phyloP scores from a whole-genome alignment of 345 rosid species.

The Geranium brycei region DNA sequence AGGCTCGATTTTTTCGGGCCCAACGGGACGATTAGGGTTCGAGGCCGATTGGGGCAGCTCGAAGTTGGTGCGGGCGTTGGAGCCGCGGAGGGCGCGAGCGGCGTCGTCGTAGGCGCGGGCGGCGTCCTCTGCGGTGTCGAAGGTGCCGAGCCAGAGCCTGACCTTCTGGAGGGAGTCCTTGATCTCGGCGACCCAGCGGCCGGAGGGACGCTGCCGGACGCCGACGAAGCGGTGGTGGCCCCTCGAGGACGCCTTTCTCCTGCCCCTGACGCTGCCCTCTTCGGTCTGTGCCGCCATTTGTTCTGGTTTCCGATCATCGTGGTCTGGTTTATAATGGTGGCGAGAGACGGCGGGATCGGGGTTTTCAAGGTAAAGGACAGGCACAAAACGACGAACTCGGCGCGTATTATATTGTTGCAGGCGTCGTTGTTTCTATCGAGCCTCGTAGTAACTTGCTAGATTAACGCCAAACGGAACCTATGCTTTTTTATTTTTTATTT shows the following conservation, averaged over 20 bases:
- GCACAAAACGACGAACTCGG: not conserved
- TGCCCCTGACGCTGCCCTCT: constrained; percentile 7
- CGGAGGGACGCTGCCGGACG: constrained; percentile 44
- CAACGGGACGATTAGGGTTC: constrained; percentile 1
- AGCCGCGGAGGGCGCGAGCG: constrained; percentile 37
- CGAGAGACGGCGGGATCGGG: not conserved
- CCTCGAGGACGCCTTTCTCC: constrained; percentile 26
- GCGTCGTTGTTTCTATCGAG: not conserved
- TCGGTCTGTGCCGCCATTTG: constrained; percentile 13
- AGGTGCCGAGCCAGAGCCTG: constrained; percentile 47
- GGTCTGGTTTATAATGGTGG: constrained; percentile 5
- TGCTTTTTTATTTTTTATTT: too few species aligned
- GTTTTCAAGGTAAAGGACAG: not conserved
- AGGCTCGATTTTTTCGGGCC: constrained; percentile 22
- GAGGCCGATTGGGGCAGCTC: constrained; percentile 17
- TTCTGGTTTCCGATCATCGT: not conserved
- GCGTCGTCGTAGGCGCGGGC: constrained; percentile 45
- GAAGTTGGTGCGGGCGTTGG: constrained; percentile 40
- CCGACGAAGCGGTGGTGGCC: constrained; percentile 44
- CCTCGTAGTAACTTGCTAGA: not conserved
- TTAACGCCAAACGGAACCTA: not conserved
- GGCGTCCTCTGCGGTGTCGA: constrained; percentile 47
- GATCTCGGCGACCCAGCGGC: constrained; percentile 55
- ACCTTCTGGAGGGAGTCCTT: constrained; percentile 40
- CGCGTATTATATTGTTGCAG: not conserved